Conservation (phyloP, 2,329 filamentous ascomycete genomes). For the Colletotrichum chlorophyti region DNA sequence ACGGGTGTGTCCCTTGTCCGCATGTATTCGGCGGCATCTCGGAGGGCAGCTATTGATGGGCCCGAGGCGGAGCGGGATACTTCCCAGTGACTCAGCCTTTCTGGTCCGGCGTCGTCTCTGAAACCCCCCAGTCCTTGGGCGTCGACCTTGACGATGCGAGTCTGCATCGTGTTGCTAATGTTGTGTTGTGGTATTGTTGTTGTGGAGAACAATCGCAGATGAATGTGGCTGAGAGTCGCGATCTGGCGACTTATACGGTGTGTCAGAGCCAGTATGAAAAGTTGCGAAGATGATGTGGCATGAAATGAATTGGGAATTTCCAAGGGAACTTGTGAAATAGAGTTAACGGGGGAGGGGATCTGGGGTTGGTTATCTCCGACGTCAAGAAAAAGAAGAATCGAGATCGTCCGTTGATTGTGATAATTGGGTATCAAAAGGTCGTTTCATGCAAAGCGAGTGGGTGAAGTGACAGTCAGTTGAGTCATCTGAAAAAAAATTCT, state of each 20-base stretch:
- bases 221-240: not conserved
- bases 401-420: conserved; percentile 6
- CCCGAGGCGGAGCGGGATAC: conserved; percentile 38
- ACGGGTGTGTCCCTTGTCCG: conserved; percentile 75
- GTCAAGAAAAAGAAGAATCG: not conserved
- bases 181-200: too few species aligned
- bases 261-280: conserved; percentile 14
- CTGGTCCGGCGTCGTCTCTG: conserved; percentile 34
- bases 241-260: conserved; percentile 26
- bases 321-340: not conserved
- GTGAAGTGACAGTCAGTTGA: conserved; percentile 14
- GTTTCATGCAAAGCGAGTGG: conserved; percentile 9
- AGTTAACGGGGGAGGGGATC: conserved; percentile 18
- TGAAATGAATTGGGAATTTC: too few species aligned
- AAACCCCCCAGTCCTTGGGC: conserved; percentile 44
- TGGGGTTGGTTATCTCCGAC: conserved; percentile 7
- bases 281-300: not conserved
- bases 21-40: conserved; percentile 71
- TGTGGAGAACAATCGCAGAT: not conserved
- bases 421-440: conserved; percentile 24
- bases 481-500: conserved; percentile 24
- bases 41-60: conserved; percentile 51
- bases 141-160: conserved; percentile 45
- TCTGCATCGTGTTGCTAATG: conserved; percentile 42
- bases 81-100: conserved; percentile 51